Evolutionary conservation across 2,329 filamentous ascomycete species (phyloP).

Genomic region (Hymenoscyphus fraxineus): DNA sequence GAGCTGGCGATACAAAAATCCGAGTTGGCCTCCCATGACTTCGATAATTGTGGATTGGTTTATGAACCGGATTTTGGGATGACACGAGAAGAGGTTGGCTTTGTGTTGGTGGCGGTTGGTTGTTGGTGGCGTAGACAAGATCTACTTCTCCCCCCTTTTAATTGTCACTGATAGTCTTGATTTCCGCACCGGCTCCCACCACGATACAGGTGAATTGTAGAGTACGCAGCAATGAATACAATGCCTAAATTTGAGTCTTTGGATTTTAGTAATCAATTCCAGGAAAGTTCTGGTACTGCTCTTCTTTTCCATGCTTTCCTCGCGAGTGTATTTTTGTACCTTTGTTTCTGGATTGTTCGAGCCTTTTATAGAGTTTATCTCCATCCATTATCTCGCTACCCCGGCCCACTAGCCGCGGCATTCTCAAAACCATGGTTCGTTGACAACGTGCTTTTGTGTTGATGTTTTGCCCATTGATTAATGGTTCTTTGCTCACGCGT

Average conservation of each 20-base stretch:
- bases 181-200: background rate
- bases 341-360: background rate
- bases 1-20: background rate
- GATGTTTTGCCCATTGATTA: background rate
- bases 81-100: background rate
- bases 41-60: background rate
- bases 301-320: background rate
- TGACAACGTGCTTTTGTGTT: background rate
- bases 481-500: background rate
- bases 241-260: background rate
- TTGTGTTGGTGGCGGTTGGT: background rate
- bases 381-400: background rate
- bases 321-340: background rate
- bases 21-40: background rate
- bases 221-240: background rate
- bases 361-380: background rate
- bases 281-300: background rate
- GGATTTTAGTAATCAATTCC: background rate
- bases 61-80: background rate
- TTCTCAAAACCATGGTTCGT: background rate
- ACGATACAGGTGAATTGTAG: background rate
- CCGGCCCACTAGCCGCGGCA: background rate
- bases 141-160: no score
- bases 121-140: no score
- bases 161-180: no score